A percentile compares a stretch with the other conserved stretches of the same genome.
phyloP scores from a whole-genome alignment of 305 asterid species.

The Fraxinus xanthoxyloides region DNA sequence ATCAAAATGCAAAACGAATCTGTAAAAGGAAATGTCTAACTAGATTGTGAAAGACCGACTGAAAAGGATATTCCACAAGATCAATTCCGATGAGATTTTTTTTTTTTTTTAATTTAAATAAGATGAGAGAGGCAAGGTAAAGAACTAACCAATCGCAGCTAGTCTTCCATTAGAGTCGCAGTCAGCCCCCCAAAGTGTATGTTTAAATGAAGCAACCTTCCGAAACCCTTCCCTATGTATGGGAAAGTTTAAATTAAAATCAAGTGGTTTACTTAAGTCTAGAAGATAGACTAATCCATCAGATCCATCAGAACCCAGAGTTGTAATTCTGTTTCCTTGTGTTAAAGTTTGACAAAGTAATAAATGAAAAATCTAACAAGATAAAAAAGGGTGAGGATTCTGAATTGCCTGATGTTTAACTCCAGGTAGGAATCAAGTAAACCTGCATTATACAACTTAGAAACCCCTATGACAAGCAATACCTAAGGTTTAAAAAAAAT shows the following conservation, averaged over 20 bases:
- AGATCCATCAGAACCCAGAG: slow-evolving; percentile 71
- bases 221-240: slow-evolving; percentile 23
- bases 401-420: slow-evolving; percentile 2
- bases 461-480: background rate
- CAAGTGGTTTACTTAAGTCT: slow-evolving; percentile 58
- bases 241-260: slow-evolving; percentile 30
- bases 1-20: background rate
- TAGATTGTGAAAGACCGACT: background rate
- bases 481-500: background rate
- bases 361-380: slow-evolving; percentile 8
- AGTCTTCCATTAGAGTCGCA: slow-evolving; percentile 51
- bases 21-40: slow-evolving; percentile 8
- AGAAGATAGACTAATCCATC: slow-evolving; percentile 69
- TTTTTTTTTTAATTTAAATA: background rate
- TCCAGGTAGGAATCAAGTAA: slow-evolving; percentile 2
- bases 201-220: slow-evolving; percentile 46
- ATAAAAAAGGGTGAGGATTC: background rate
- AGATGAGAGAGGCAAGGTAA: background rate
- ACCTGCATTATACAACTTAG: background rate
- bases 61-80: background rate
- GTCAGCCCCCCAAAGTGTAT: slow-evolving; percentile 84
- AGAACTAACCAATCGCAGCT: slow-evolving; percentile 69
- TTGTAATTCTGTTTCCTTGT: slow-evolving; percentile 57
- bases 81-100: too few relatives aligned
- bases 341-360: slow-evolving; percentile 45